Base-by-base conservation (phyloP, 1,139 yeast genomes). In the Candida smagusa region DNA sequence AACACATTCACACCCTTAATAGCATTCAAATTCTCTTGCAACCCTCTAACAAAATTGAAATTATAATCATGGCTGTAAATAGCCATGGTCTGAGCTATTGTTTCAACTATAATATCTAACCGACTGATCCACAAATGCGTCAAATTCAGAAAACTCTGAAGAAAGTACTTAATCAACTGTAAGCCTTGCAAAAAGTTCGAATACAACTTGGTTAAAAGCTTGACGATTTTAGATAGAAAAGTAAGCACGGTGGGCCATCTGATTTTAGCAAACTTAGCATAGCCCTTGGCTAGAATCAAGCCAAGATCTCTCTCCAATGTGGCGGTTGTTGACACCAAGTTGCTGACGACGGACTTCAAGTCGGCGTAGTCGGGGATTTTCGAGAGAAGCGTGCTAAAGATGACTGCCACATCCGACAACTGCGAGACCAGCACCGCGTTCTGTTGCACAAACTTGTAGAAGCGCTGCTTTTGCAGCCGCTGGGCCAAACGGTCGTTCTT, bases 291-390 rank as follows among this genome's bases (percentile, higher is more conserved):
- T 6, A 27, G 13, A 11, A 40, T 28, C 6, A 19, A 24, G 12
- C 36, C 28, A 40, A 65, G 56, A 39, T 65, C 64, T 11, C 56
- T 53, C 42, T 71, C 77, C 30, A 69, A 46, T 34, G 49, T 49
- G 30, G 54, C 39, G 29, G 68, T 36, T 6, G 50, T 45, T 22
- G 46, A 28, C 40, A 56, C 57, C n/a, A 63, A 55, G 21, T 46
- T 44, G 35, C 48, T 44, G 3, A 72, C 52, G 63, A 69, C 59
- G n/a, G 42, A 22, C 4, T 73, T 65, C 35, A 71, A 52, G 47
- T 71, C 76, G 34, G 68, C 74, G 43, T 68, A 69, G 43, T 66
- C 55, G 19, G 72, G 70, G 21, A 71, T 60, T 45, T 71, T 71
- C 35, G 55, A 50, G 30, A 71, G 51, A 30, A 71, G 53, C 9